Evolutionary conservation across 768 basidiomycete species (phyloP).

Genomic region (Boletus pseudopeckii): DNA sequence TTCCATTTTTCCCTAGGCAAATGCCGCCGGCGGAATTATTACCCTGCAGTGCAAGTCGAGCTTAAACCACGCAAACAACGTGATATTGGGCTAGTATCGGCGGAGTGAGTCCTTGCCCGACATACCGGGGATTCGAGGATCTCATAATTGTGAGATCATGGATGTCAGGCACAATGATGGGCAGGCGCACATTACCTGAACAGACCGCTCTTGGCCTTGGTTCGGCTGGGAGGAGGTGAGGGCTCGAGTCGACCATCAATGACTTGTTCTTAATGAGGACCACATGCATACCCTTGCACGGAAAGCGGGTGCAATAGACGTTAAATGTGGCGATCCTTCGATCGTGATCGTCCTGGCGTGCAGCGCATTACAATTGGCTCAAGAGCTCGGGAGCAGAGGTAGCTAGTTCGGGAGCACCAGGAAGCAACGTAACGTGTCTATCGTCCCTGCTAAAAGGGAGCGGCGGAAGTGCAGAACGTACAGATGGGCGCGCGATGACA

Average conservation of each 20-base stretch:
- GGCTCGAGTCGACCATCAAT: slow-evolving; percentile 5
- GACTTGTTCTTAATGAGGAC: not conserved
- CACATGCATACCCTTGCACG: not conserved
- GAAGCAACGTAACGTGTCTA: not conserved
- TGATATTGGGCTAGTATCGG: not conserved
- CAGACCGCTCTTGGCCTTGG: not conserved
- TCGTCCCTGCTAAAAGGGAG: not conserved
- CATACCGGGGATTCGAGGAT: slow-evolving; percentile 3
- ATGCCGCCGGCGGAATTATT: not conserved
- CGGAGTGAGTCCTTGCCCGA: slow-evolving; percentile 1
- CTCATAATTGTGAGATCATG: slow-evolving; percentile 5
- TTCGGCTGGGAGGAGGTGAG: slow-evolving; percentile 6
- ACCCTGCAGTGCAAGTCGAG: not conserved
- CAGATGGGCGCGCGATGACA: not conserved
- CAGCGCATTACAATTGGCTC: not conserved
- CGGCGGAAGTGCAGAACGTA: not conserved
- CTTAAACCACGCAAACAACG: slow-evolving; percentile 4
- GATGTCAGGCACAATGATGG: slow-evolving; percentile 20
- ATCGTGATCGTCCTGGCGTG: slow-evolving; percentile 13
- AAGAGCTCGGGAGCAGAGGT: not conserved
- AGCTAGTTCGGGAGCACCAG: not conserved
- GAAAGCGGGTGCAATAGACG: slow-evolving; percentile 6
- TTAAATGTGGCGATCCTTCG: slow-evolving; percentile 12
- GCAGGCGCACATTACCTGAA: not conserved
- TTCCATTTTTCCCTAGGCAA: not conserved